Conservation (phyloP, 164 flowering plant species). For the Chimonanthus salicifolius region DNA sequence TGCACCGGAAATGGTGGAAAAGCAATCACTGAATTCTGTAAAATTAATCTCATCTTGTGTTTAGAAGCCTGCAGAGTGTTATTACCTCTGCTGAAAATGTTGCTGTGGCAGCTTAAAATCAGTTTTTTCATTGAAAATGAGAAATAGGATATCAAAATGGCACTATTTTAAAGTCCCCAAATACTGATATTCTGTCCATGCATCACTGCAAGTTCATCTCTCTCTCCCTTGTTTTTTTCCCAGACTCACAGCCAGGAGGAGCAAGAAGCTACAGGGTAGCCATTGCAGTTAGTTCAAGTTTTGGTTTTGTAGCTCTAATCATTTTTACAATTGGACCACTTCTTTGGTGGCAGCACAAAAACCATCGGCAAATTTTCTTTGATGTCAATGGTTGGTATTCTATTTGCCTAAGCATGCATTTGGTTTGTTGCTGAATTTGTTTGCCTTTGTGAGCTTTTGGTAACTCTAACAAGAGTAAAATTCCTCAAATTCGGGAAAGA, state of each 20-base stretch:
- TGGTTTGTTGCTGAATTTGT: not conserved
- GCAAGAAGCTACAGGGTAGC: constrained; percentile 39
- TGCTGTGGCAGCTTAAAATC: not conserved
- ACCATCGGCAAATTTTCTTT: constrained; percentile 75
- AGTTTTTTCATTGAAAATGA: not conserved
- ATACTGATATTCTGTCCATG: constrained; percentile 4
- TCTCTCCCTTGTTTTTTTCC: constrained; percentile 19
- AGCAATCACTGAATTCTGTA: too few relatives aligned
- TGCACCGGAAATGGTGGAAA: too few relatives aligned
- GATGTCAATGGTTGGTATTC: constrained; percentile 72
- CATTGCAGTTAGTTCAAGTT: constrained; percentile 55
- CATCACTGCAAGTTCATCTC: constrained; percentile 3
- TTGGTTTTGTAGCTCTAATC: constrained; percentile 49
- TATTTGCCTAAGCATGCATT: not conserved
- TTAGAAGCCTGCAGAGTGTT: not conserved
- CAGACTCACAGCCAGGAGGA: constrained; percentile 35
- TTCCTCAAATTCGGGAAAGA: not conserved
- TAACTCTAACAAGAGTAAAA: not conserved
- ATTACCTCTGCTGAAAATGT: not conserved
- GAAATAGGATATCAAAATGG: too few relatives aligned
- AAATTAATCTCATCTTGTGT: not conserved
- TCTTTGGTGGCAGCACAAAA: constrained; percentile 79
- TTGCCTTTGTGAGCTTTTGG: not conserved
- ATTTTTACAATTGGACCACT: constrained; percentile 38
- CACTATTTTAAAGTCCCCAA: not conserved